Percentiles rank a stretch among this genome's conserved stretches.
Conservation (phyloP, 208 protist species). For the Leishmania guyanensis region DNA sequence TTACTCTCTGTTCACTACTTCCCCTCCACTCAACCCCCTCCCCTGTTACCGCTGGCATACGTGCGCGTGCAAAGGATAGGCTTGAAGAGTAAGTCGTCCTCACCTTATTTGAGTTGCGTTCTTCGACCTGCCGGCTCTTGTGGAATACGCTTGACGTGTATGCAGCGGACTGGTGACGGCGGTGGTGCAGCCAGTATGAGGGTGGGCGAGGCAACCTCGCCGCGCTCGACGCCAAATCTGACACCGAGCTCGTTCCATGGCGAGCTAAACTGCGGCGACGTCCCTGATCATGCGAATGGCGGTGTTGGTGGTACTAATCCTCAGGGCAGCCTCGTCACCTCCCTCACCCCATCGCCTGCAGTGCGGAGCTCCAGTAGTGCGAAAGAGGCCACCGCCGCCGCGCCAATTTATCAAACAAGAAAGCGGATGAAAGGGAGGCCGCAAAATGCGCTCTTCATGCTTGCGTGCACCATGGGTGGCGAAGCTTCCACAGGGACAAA, state of each 20-base stretch:
- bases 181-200: neutral
- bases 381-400: neutral
- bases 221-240: slow-evolving; percentile 5
- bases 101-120: neutral
- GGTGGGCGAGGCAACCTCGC: neutral
- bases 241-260: neutral
- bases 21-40: neutral
- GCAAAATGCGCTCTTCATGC: slow-evolving; percentile 25
- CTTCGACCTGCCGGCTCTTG: neutral
- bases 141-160: neutral
- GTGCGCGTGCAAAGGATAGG: neutral
- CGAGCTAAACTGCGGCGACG: neutral
- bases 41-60: too few species aligned
- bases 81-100: neutral
- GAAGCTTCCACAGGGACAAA: neutral
- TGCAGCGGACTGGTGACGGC: neutral
- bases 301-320: neutral
- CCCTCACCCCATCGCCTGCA: neutral
- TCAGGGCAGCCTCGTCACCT: neutral
- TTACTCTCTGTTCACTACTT: neutral
- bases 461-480: slow-evolving; percentile 13
- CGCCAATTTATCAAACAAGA: neutral
- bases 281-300: neutral
- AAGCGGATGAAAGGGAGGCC: slow-evolving; percentile 18
- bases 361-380: neutral